Evolutionary conservation across 768 basidiomycete genomes (phyloP).

Genomic region (Pisolithus orientalis): DNA sequence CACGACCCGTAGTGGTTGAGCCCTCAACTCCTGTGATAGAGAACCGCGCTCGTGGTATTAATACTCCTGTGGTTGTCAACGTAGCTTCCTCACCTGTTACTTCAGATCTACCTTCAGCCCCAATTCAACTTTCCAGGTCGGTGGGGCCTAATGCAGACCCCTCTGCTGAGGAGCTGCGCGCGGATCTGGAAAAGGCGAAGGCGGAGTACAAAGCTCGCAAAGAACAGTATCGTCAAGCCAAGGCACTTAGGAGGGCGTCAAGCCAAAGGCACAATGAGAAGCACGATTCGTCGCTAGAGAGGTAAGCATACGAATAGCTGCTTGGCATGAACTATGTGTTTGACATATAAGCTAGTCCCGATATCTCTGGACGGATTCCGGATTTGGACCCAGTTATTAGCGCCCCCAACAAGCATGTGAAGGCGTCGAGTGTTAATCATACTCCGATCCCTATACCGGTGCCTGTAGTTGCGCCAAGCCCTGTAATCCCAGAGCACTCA

Average conservation of each 20-base stretch:
- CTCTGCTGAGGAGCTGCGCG: constrained; percentile 22
- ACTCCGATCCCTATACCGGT: constrained; percentile 7
- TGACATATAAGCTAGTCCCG: constrained; percentile 7
- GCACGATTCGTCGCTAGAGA: constrained; percentile 19
- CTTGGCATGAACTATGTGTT: not conserved
- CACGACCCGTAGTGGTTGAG: constrained; percentile 11
- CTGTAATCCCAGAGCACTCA: constrained; percentile 5
- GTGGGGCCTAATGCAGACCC: constrained; percentile 1
- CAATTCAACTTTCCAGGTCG: not conserved
- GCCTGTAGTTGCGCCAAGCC: constrained; percentile 5
- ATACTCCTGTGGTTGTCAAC: constrained; percentile 2
- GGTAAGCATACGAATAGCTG: constrained; percentile 9
- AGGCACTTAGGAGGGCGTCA: constrained; percentile 42
- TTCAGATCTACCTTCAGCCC: not conserved
- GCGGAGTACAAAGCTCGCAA: constrained; percentile 62
- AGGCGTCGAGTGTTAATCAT: not conserved
- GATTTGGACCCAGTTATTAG: constrained; percentile 8
- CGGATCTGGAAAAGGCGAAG: constrained; percentile 60
- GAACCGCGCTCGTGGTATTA: constrained; percentile 1
- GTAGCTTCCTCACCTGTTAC: not conserved
- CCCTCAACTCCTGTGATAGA: constrained; percentile 14
- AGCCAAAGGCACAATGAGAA: constrained; percentile 19
- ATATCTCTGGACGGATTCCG: constrained; percentile 21
- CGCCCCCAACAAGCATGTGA: not conserved
- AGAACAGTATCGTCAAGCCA: constrained; percentile 57